These are phyloP conservation scores for Aspergillus aculeatinus DNA, from an alignment of 2,329 filamentous ascomycete species.

Conservation along the genomic window DNA sequence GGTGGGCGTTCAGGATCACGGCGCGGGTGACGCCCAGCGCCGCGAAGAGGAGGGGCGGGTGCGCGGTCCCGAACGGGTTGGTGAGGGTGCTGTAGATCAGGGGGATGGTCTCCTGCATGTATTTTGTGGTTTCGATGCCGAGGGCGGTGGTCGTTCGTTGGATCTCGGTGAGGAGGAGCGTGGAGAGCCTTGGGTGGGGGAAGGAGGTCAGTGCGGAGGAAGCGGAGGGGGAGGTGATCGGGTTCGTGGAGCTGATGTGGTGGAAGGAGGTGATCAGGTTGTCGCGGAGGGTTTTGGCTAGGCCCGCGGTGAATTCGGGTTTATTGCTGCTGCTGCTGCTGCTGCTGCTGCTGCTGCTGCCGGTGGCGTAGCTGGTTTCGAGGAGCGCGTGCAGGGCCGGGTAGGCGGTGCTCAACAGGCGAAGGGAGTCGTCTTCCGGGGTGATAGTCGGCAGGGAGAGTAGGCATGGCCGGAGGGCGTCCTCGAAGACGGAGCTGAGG, in stretches of 20 bases:
- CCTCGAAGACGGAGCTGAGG: conserved; percentile 47
- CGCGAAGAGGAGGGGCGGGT: conserved; percentile 54
- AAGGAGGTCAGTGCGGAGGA: conserved; percentile 45
- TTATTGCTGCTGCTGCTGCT: not conserved
- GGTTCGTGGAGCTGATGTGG: conserved; percentile 48
- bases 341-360: too few species aligned
- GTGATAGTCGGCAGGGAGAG: conserved; percentile 75
- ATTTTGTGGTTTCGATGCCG: conserved; percentile 39
- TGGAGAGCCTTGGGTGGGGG: conserved; percentile 51
- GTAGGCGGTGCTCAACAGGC: conserved; percentile 65
- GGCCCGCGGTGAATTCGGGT: conserved; percentile 22
- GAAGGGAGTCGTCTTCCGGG: conserved; percentile 66
- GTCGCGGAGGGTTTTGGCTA: conserved; percentile 33
- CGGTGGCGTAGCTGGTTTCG: conserved; percentile 39
- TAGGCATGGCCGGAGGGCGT: conserved; percentile 61
- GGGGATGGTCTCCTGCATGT: conserved; percentile 63
- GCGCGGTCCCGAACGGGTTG: conserved; percentile 64
- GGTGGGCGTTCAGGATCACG: conserved; percentile 66
- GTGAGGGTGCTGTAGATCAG: conserved; percentile 64
- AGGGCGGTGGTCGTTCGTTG: conserved; percentile 30
- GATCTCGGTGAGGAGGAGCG: conserved; percentile 37
- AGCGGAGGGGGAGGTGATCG: conserved; percentile 39
- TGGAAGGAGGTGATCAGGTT: conserved; percentile 41
- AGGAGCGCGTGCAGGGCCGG: conserved; percentile 62
- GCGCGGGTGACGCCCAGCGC: conserved; percentile 56